These are phyloP conservation scores for Talaromyces pinophilus DNA, from an alignment of 2,329 filamentous ascomycete species.

Conservation along the genomic window DNA sequence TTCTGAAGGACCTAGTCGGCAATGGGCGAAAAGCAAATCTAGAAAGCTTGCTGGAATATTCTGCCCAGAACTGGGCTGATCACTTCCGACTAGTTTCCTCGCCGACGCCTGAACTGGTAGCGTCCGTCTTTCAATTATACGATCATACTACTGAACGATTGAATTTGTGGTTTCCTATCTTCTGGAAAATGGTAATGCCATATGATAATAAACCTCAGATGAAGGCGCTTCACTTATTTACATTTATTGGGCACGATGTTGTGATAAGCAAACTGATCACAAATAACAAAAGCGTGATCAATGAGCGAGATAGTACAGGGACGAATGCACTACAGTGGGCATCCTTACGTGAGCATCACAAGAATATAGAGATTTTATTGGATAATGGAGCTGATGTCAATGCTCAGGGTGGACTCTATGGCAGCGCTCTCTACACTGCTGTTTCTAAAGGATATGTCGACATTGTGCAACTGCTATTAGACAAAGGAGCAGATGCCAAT, in stretches of 20 bases:
- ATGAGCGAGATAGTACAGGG: slow-evolving; percentile 8
- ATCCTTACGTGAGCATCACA: background rate
- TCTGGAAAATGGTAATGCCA: background rate
- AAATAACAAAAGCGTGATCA: background rate
- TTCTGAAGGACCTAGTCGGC: background rate
- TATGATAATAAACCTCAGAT: background rate
- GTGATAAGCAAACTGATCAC: background rate
- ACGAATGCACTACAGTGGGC: slow-evolving; percentile 2
- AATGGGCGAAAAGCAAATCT: background rate
- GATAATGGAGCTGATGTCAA: too few relatives aligned
- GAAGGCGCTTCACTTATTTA: slow-evolving; percentile 1
- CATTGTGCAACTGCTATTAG: too few relatives aligned
- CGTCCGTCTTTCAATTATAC: slow-evolving; percentile 4
- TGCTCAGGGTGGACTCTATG: too few relatives aligned
- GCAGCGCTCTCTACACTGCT: too few relatives aligned
- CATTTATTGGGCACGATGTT: slow-evolving; percentile 8
- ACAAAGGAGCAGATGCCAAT: too few relatives aligned
- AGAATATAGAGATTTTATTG: too few relatives aligned
- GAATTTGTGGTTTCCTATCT: slow-evolving; percentile 12
- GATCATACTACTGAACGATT: background rate
- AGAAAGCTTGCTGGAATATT: slow-evolving; percentile 11
- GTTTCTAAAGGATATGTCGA: too few relatives aligned
- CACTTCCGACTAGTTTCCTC: background rate
- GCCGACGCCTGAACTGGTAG: background rate
- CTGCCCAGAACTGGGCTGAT: slow-evolving; percentile 3